Base-by-base conservation (phyloP, 2,329 filamentous ascomycete species). In the Alternaria atra region DNA sequence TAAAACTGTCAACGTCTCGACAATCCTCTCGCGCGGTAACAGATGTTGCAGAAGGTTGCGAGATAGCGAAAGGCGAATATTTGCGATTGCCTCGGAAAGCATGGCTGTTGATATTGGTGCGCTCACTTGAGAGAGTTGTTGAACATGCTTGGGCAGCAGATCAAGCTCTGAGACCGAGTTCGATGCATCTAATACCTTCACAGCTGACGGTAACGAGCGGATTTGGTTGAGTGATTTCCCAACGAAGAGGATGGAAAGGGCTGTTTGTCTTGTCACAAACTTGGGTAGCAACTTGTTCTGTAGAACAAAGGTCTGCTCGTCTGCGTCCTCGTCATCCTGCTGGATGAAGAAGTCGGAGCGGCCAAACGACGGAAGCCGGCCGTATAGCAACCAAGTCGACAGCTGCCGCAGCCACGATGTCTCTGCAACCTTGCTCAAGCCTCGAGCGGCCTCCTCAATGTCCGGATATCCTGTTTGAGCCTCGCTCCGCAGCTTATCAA, bases 351-450 rank as follows among this genome's bases (percentile, higher is more conserved):
- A 98, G 78, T 98, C 94, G n/a, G 87, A 85, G 5, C 85, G 86
- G 3, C 92, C 93, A 74, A 92, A 89, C 13, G 85, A 86, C 0
- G 94, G 94, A 58, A 97, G 80, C 52, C 91, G 88, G 5, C 95
- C 95, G 76, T 97, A 96, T 13, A 98, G 80, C 8, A 98, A 85
- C 94, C 94, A 99, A 27, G 91, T 91, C 4, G 93, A 91, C 10
- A 96, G 85, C 74, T 97, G 93, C 77, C 93, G 91, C 73, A 98
- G 82, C 95, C 95, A 99, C 8, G 94, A 91, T 30, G 87, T 91
- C 80, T 99, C 94, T 0, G 93, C 94, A 23, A 92, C 83, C 13
- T 83, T 86, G n/a, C 92, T 86, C 35, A 98, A 81, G 60, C 90
- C 87, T 64, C 88, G 81, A 0, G 93, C 90, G 39, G 91, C 89